Conservation (phyloP, 164 flowering plant species). For the Piper longum region DNA sequence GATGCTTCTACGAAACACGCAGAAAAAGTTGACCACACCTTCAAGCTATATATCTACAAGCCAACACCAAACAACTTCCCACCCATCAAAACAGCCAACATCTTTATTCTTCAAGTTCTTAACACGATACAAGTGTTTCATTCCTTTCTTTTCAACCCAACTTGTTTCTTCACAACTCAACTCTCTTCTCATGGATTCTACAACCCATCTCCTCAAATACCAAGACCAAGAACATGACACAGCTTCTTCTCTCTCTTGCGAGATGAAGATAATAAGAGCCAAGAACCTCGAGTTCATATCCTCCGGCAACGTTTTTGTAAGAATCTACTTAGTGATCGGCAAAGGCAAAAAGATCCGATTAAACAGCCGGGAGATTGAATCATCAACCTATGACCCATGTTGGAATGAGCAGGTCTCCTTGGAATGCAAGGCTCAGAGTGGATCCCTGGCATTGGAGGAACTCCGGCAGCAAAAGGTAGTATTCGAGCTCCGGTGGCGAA, state of each 20-base stretch:
- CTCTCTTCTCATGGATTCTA: conserved; percentile 1
- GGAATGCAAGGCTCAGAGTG: conserved; percentile 30
- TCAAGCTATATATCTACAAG: too few species aligned
- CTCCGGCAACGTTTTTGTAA: conserved; percentile 27
- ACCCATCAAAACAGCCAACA: too few species aligned
- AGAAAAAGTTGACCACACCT: too few species aligned
- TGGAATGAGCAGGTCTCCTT: conserved; percentile 46
- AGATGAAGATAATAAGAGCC: conserved; percentile 40
- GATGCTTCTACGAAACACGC: too few species aligned
- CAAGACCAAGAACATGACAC: not conserved
- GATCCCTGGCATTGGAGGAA: conserved; percentile 11
- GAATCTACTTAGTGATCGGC: conserved; percentile 42
- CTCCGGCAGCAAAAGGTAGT: conserved; percentile 30
- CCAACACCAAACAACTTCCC: too few species aligned
- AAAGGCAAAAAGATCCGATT: conserved; percentile 27
- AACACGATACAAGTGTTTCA: too few species aligned
- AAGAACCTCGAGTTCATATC: conserved; percentile 28
- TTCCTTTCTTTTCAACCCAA: too few species aligned
- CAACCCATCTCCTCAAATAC: not conserved
- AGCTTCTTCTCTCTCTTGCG: conserved; percentile 16
- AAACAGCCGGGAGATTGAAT: conserved; percentile 31
- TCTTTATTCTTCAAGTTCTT: too few species aligned
- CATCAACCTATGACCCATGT: conserved; percentile 11
- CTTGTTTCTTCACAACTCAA: too few species aligned
- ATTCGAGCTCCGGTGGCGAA: conserved; percentile 56